phyloP scores from a whole-genome alignment of 2,329 filamentous ascomycete genomes.

The Aplosporella prunicola region DNA sequence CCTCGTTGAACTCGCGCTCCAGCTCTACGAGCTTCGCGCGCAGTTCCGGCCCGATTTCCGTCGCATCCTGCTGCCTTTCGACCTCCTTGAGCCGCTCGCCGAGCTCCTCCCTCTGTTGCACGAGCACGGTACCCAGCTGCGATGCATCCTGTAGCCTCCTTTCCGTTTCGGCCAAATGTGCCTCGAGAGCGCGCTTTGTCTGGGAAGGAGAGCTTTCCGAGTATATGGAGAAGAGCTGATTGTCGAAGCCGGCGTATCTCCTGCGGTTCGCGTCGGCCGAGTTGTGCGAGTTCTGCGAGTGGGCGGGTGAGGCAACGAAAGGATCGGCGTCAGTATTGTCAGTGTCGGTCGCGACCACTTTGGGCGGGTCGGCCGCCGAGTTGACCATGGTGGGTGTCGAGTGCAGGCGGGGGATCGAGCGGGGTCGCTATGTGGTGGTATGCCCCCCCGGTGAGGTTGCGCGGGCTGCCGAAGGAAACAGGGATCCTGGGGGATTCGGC shows the following conservation, averaged over 20 bases:
- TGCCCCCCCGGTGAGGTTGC: too few species aligned
- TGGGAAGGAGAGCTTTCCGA: constrained; percentile 72
- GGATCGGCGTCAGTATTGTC: constrained; percentile 34
- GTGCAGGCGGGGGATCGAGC: neutral
- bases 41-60: constrained; percentile 72
- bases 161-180: constrained; percentile 86
- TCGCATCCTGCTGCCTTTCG: constrained; percentile 59
- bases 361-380: constrained; percentile 31
- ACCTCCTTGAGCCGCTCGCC: constrained; percentile 76
- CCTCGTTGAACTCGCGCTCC: constrained; percentile 90
- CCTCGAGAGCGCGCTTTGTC: constrained; percentile 78
- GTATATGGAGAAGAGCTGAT: constrained; percentile 67
- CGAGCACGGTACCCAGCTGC: constrained; percentile 74
- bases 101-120: constrained; percentile 78
- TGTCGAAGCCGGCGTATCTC: constrained; percentile 76
- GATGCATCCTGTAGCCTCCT: constrained; percentile 85
- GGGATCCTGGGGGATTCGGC: too few species aligned
- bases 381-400: constrained; percentile 29
- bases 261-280: constrained; percentile 44
- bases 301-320: constrained; percentile 30
- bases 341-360: constrained; percentile 32
- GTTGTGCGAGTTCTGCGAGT: constrained; percentile 19
- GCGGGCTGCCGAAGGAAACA: too few species aligned
- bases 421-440: too few species aligned
- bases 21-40: constrained; percentile 75